Evolutionary conservation across 2,329 filamentous ascomycete species (phyloP), one percentile per base, ranked within the genome.

Genomic region (Penicillium sp.): DNA sequence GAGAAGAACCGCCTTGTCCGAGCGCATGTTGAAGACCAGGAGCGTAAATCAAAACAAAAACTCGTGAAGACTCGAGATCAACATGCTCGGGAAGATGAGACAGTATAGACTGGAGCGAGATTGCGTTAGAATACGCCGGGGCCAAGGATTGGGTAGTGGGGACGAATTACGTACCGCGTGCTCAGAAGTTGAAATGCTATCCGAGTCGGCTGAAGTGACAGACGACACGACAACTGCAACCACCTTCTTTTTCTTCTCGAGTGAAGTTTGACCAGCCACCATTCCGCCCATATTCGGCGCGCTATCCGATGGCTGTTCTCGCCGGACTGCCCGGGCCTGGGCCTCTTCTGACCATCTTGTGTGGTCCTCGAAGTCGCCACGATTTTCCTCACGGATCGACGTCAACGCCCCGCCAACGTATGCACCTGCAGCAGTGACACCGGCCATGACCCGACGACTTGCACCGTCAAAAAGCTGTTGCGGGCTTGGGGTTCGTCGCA

Each of bases 321-420:
- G 60, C 49, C 61, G 62, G 35, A 61, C 70, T 47, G 70, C 71
- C 57, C 85, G 82, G 42, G 85, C 79, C 59, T 88, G 85, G 24
- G 85, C 88, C 71, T 96, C 90, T 67, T 96, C 90, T 11, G 86
- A 90, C 91, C 91, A 96, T 45, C 88, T 83, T 65, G 88, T 86
- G 69, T 93, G 88, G 67, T 96, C 91, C 54, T 83, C 84, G 66
- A 86, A 93, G 44, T 85, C 85, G 52, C 82, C 80, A 64, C 82
- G 84, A 63, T 90, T 87, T 64, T 94, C 90, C 66, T 95, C 88
- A 47, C 86, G 80, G 56, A 94, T 93, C 12, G 87, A 84, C 46
- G 85, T 85, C 56, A 96, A 74, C 26, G 89, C 90, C 52, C 85
- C 89, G 37, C 89, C 89, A 52, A 95, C 82, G 41, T 81, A 88